A percentile compares a stretch with the other conserved stretches of the same genome.
Conservation (phyloP, 208 protist species). For the Trypanosoma mega region DNA sequence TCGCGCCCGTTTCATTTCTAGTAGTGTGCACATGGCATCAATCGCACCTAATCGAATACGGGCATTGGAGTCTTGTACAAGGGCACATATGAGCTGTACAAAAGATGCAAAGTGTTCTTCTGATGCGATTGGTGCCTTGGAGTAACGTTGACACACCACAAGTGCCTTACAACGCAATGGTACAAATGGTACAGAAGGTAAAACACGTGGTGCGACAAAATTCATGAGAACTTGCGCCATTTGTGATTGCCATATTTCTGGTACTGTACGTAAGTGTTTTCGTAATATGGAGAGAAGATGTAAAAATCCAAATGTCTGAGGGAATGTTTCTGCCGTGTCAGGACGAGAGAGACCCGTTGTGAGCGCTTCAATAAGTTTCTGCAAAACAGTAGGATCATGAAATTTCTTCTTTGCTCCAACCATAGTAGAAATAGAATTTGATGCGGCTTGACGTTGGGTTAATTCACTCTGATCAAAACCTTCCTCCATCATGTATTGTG, state of each 20-base stretch:
- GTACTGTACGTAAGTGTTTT: conserved; percentile 70
- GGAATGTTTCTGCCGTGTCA: conserved; percentile 51
- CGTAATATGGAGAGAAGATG: conserved; percentile 79
- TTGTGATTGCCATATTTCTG: conserved; percentile 67
- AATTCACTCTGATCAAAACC: conserved; percentile 67
- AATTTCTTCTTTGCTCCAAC: conserved; percentile 76
- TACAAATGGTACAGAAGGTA: conserved; percentile 40
- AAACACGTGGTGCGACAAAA: conserved; percentile 74
- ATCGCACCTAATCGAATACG: conserved; percentile 79
- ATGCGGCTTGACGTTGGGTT: conserved; percentile 68
- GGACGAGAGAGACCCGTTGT: conserved; percentile 49
- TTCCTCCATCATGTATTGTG: conserved; percentile 87
- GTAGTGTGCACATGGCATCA: conserved; percentile 81
- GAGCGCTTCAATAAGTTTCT: conserved; percentile 62
- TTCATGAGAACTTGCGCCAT: conserved; percentile 77
- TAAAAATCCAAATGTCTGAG: conserved; percentile 75
- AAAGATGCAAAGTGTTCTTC: conserved; percentile 80
- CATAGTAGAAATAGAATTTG: conserved; percentile 74
- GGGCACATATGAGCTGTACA: conserved; percentile 61
- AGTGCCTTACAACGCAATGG: conserved; percentile 81
- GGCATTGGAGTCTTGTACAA: conserved; percentile 66
- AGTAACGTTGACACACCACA: conserved; percentile 81
- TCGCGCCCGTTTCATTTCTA: conserved; percentile 77
- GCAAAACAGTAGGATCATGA: conserved; percentile 55
- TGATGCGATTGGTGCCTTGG: conserved; percentile 70